Percentiles rank a stretch among this genome's conserved stretches.
Conservation (phyloP, 2,329 filamentous ascomycete species). For the Fusarium incarnatum region DNA sequence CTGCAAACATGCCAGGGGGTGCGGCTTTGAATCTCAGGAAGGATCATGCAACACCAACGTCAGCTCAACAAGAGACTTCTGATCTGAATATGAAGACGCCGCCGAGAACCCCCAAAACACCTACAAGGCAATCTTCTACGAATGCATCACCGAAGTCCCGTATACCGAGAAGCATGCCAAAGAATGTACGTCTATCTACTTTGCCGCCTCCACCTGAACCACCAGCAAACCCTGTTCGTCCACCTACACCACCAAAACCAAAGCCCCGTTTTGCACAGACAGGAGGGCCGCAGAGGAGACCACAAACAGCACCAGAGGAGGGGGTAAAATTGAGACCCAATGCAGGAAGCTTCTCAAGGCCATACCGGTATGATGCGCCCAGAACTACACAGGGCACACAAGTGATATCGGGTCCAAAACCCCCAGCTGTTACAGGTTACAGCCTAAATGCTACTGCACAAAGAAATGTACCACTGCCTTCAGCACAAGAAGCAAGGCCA, state of each 20-base stretch:
- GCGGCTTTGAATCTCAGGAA: not conserved
- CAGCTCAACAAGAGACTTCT: not conserved
- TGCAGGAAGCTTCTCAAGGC: conserved; percentile 17
- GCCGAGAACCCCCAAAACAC: not conserved
- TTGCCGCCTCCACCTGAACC: conserved; percentile 34
- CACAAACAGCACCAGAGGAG: conserved; percentile 22
- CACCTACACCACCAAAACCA: conserved; percentile 36
- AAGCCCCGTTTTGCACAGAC: conserved; percentile 22
- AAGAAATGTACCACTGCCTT: conserved; percentile 1
- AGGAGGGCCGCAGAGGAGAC: conserved; percentile 8
- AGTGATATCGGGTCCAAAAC: conserved; percentile 13
- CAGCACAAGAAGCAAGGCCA: not conserved
- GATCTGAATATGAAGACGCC: conserved; percentile 3
- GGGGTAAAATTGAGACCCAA: not conserved
- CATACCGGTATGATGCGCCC: conserved; percentile 11
- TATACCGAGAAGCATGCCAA: conserved; percentile 14
- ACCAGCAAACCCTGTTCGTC: conserved; percentile 16
- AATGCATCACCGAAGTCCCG: conserved; percentile 22
- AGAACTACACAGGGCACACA: conserved; percentile 13
- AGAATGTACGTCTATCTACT: conserved; percentile 10
- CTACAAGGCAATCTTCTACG: not conserved
- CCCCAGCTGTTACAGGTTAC: conserved; percentile 18
- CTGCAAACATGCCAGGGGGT: not conserved
- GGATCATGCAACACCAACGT: conserved; percentile 7
- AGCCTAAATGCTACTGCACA: conserved; percentile 3